Base-by-base conservation (phyloP, 805 yeast genomes). In the Clavispora phyllophila region DNA sequence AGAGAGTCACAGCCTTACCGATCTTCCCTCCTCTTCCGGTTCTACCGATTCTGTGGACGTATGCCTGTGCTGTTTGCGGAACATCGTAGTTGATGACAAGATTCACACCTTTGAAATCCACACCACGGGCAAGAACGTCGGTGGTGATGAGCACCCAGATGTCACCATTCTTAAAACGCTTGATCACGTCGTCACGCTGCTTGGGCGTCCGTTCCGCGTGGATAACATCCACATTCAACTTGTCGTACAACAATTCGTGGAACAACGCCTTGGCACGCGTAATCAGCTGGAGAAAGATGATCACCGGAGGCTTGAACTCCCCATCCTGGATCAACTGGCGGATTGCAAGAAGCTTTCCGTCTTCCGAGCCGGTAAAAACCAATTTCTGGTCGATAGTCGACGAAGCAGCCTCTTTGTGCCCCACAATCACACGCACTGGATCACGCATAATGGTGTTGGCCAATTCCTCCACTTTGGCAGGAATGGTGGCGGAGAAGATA, bases 21-120 rank as follows among this genome's bases (percentile, higher is more conserved):
- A 66, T 56, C 46, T 84, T 79, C 1, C 96, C 96, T 41, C 88
- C 96, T 74, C 99, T 83, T 53, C 99, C 99, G 2, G 99, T 91
- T 73, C 99, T 84, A 64, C 99, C 99, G 56, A 93, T 87, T 68
- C 99, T 80, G 64, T 93, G 99, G 36, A 93, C 96, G 61, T 93
- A 93, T 0, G 96, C 84, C 63, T 91, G 97, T 0, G 97, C 88
- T 35, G 84, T 79, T 55, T 81, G 86, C 14, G 99, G 99, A 10
- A 93, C 96, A 65, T 93, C 99, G 62, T 93, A 93, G 65, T 93
- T 93, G 51, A 93, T 87, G 32, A 93, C 97, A 45, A 95, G 62
- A 58, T 90, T 93, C 39, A 93, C 91, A 42, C 97, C 97, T 58
- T 88, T 88, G 69, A 93, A 93, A 63, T 93, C 99, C 45, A 93